Evolutionary conservation across 495 filamentous ascomycete genomes (phyloP), one percentile per base, ranked within the genome.

Genomic region (Penicillium samsonianum): DNA sequence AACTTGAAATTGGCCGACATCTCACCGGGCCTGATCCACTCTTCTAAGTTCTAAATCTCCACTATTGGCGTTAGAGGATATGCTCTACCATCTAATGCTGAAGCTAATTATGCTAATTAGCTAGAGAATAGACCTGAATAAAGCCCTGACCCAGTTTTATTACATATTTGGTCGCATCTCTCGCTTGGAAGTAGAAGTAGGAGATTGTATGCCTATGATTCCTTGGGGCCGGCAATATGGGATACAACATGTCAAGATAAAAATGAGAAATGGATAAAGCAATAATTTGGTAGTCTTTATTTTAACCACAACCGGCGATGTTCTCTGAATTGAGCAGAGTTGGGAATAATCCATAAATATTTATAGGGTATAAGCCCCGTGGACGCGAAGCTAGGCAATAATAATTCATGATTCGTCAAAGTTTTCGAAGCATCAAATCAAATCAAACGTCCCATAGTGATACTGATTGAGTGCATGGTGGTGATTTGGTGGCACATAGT

Each of bases 401-500:
- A 28, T 7, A 46, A 46, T 12, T 35, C 37, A 53, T 43, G 30
- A 44, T 53, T 47, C 42, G n/a, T 55, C 17, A 55, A 20, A 25
- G 41, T 35, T 0, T 22, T n/a, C 1, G 5, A 20, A 8, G 11
- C 22, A 12, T 52, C 12, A 41, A 45, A 65, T 60, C 45, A 64
- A n/a, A 66, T 52, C 42, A 65, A 60, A 55, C 17, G 57, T 26
- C 4, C 46, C 58, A 33, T 67, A 72, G 8, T 62, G 42, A 50
- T 70, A 72, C 35, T 61, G 55, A 19, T 67, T 55, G 19, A 67
- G 47, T 11, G 41, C 35, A 47, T 62, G 65, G 55, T 66, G 64
- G 54, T 67, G 67, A 33, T 73, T 67, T 38, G 78, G 79, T 23
- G 76, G 67, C 57, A 80, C 70, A 65, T 87, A 90, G 62, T 79